Evolutionary conservation across 208 protist genomes (phyloP).

Genomic region (Crithidia expoeki): DNA sequence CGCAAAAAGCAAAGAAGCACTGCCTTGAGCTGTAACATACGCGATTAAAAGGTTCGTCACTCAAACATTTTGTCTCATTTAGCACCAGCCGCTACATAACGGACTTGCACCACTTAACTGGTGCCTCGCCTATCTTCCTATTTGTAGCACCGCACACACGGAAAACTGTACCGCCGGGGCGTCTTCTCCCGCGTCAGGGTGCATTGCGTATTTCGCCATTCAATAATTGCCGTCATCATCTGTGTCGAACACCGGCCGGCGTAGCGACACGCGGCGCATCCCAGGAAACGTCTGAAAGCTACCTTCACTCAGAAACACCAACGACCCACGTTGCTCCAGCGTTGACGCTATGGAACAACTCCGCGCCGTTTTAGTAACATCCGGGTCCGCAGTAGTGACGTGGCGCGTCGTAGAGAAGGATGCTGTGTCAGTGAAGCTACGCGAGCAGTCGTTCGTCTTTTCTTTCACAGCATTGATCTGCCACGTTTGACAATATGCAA

Average conservation of each 20-base stretch:
- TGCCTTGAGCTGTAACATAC: no score
- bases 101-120: no score
- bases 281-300: conserved; percentile 4
- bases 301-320: neutral
- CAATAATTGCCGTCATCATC: neutral
- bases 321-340: neutral
- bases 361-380: neutral
- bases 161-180: no score
- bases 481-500: no score
- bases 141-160: no score
- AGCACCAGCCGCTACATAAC: no score
- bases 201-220: no score
- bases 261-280: conserved; percentile 12
- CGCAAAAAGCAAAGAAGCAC: no score
- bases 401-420: neutral
- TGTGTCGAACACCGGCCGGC: conserved; percentile 1
- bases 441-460: neutral
- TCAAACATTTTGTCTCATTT: no score
- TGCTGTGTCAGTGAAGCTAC: neutral
- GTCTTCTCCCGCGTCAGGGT: no score
- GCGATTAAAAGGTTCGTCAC: no score
- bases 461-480: neutral
- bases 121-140: no score
- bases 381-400: neutral
- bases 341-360: neutral